phyloP scores from a whole-genome alignment of 768 basidiomycete genomes.

The Psilocybe subaeruginosa region DNA sequence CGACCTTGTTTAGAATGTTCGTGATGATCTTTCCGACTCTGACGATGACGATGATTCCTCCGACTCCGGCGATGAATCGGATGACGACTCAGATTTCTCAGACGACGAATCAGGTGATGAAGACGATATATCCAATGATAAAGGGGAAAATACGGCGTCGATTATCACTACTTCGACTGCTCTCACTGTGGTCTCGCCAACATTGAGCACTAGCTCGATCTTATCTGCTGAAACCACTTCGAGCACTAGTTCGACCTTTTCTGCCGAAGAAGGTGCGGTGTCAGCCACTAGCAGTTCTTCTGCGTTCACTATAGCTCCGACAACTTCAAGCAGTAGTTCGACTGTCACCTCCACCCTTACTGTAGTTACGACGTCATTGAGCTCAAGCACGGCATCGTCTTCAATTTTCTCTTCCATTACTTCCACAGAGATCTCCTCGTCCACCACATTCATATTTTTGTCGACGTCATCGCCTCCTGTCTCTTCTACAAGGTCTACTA shows the following conservation, averaged over 20 bases:
- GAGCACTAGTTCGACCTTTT: too few relatives aligned
- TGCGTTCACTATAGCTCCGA: background rate
- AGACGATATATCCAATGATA: background rate
- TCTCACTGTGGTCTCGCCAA: too few relatives aligned
- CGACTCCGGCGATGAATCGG: background rate
- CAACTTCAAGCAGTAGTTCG: background rate
- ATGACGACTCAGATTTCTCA: background rate
- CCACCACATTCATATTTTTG: background rate
- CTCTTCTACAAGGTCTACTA: background rate
- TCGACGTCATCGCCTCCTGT: background rate
- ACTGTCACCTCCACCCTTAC: background rate
- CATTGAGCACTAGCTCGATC: too few relatives aligned
- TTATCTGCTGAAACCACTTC: too few relatives aligned
- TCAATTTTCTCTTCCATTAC: background rate
- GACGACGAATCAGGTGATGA: background rate
- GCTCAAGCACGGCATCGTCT: background rate
- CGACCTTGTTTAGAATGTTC: background rate
- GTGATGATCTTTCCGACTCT: background rate
- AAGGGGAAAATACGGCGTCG: too few relatives aligned
- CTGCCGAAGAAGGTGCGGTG: too few relatives aligned
- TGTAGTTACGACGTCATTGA: background rate
- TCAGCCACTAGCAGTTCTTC: background rate
- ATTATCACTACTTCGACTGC: too few relatives aligned
- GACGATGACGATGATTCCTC: slow-evolving; percentile 9
- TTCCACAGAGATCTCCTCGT: background rate